Evolutionary conservation across 305 asterid species (phyloP), one percentile per base, ranked within the genome.

Genomic region (Solanum hybrid): DNA sequence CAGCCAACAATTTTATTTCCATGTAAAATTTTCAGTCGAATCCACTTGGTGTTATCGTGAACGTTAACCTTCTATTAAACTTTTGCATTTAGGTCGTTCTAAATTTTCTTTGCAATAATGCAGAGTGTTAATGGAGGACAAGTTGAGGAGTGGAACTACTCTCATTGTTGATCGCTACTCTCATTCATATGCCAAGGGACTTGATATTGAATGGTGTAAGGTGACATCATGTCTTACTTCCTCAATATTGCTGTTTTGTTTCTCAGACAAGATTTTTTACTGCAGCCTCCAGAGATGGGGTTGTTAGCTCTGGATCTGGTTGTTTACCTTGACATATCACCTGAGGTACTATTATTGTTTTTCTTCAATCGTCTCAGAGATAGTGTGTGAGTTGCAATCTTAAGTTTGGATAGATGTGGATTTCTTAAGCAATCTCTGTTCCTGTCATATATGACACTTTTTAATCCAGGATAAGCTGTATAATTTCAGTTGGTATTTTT

Each of bases 221-320:
- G 99, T 96, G 89, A 75, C 42, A 34, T 64, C 86, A 36, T n/a
- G 64, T 38, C 86, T 37, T 79, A 79, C 86, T 42, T 35, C 71
- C 78, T 88, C 66, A 79, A 24, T 4, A 37, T 79, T n/a, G 60
- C 34, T 36, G 10, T 79, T 79, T 38, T 0, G n/a, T 79, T 79
- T 79, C 64, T 79, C 64, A 79, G 29, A 79, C 31, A 38, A n/a
- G 10, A 24, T 27, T 12, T 31, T 85, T 88, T 88, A 69, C 81
- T 79, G 91, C 94, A 96, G 99, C 96, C 96, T 92, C 97, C 98
- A 38, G 99, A 97, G 88, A 91, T 91, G 56, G 99, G 99, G 72
- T 88, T 97, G 94, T 92, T 95, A 86, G 98, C 98, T 88, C 99
- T 98, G 24, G 98, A 96, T 93, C 92, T 95, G 87, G 99, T 96